Conservation (phyloP, 2,329 filamentous ascomycete genomes). For the Sclerotinia subarctica region DNA sequence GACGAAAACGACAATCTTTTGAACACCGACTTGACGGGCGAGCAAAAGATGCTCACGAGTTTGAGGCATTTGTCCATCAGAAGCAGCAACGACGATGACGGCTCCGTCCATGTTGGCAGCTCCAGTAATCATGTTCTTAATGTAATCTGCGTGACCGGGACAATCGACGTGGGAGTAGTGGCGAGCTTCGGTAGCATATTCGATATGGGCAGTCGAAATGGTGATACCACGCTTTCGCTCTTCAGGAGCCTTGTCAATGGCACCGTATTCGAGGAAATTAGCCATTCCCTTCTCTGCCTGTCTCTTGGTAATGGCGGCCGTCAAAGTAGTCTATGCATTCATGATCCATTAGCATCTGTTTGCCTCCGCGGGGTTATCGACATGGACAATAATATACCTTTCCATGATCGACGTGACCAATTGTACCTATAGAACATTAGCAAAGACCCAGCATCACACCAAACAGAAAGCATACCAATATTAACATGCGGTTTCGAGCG, state of each 20-base stretch:
- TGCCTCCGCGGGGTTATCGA: neutral
- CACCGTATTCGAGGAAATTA: slow-evolving; percentile 92
- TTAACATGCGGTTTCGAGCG: slow-evolving; percentile 97
- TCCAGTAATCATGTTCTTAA: slow-evolving; percentile 99
- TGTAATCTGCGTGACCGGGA: slow-evolving; percentile 99
- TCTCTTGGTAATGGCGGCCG: slow-evolving; percentile 97
- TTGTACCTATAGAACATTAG: slow-evolving; percentile 64
- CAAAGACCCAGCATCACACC: slow-evolving; percentile 16
- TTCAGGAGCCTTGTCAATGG: slow-evolving; percentile 98
- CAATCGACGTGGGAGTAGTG: slow-evolving; percentile 99
- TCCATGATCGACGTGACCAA: slow-evolving; percentile 99
- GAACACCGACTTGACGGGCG: slow-evolving; percentile 95
- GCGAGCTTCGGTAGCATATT: slow-evolving; percentile 89
- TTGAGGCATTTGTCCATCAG: slow-evolving; percentile 99
- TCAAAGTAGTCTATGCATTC: slow-evolving; percentile 78
- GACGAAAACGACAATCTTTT: slow-evolving; percentile 98
- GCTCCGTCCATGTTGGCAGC: slow-evolving; percentile 99
- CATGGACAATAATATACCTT: slow-evolving; percentile 63
- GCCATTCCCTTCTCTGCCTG: slow-evolving; percentile 93
- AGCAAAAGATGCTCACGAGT: slow-evolving; percentile 97
- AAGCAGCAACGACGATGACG: slow-evolving; percentile 97
- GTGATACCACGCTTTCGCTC: slow-evolving; percentile 99
- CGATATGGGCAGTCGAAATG: slow-evolving; percentile 97
- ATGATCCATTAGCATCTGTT: slow-evolving; percentile 10
- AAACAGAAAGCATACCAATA: slow-evolving; percentile 62